Percentiles rank a stretch among this genome's conserved stretches.
Conservation (phyloP, 1,139 yeast genomes). For the Debaryomyces fabryi region DNA sequence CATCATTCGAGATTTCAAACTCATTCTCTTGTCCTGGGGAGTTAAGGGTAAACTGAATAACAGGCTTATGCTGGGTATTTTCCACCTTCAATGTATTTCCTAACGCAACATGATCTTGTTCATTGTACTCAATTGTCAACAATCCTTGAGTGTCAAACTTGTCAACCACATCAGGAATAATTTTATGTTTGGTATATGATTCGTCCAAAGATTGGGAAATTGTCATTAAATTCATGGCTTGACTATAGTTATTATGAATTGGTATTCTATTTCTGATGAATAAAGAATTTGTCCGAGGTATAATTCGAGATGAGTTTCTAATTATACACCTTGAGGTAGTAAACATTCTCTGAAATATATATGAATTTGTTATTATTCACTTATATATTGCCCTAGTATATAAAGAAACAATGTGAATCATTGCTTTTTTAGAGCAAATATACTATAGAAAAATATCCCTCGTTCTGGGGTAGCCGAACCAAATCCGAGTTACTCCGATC, state of each 20-base stretch:
- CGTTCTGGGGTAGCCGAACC: conserved; percentile 7
- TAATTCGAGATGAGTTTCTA: conserved; percentile 6
- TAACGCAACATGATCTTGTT: conserved; percentile 67
- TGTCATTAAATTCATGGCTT: conserved; percentile 51
- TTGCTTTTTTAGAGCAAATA: conserved; percentile 7
- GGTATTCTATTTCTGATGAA: conserved; percentile 5
- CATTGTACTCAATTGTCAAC: conserved; percentile 50
- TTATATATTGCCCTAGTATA: conserved; percentile 1
- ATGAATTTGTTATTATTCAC: not conserved
- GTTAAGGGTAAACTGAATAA: conserved; percentile 66
- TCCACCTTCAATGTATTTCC: conserved; percentile 72
- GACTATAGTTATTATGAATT: conserved; percentile 4
- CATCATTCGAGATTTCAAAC: conserved; percentile 47
- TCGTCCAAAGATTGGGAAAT: conserved; percentile 66
- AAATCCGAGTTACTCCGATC: conserved; percentile 6
- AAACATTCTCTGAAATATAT: conserved; percentile 10
- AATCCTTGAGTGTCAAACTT: conserved; percentile 49
- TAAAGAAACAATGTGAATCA: conserved; percentile 6
- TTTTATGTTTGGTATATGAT: conserved; percentile 59
- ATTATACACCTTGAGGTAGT: conserved; percentile 10
- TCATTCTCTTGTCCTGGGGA: conserved; percentile 42
- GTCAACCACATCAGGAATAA: conserved; percentile 65
- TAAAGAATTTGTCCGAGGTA: conserved; percentile 3
- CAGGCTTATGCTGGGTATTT: conserved; percentile 68
- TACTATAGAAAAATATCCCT: conserved; percentile 3